phyloP scores from a whole-genome alignment of 2,329 filamentous ascomycete species.

The Ophiostoma sp. region DNA sequence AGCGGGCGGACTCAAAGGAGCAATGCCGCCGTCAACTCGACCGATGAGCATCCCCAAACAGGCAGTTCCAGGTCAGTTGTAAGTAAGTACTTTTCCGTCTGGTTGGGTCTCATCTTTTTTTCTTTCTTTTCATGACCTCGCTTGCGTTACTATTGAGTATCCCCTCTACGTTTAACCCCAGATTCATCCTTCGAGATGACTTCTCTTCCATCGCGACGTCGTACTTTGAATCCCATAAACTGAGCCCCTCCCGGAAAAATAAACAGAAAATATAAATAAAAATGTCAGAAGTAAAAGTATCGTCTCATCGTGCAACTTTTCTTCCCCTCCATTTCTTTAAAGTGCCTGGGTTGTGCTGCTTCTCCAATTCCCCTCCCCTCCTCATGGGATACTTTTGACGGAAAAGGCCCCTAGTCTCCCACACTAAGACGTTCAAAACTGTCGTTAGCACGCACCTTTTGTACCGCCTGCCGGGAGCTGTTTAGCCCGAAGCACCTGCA shows the following conservation, averaged over 20 bases:
- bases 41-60: not conserved
- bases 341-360: not conserved
- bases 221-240: not conserved
- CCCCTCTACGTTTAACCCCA: not conserved
- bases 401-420: not conserved
- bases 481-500: slow-evolving; percentile 22
- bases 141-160: not conserved
- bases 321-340: not conserved
- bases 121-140: not conserved
- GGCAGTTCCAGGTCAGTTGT: not conserved
- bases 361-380: not conserved
- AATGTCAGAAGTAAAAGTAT: not conserved
- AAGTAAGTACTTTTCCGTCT: not conserved
- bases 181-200: not conserved
- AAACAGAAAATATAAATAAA: not conserved
- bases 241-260: not conserved
- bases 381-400: not conserved
- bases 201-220: not conserved
- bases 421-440: not conserved
- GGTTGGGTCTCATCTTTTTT: not conserved
- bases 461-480: slow-evolving; percentile 11
- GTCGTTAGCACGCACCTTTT: not conserved
- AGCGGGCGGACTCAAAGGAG: slow-evolving; percentile 1
- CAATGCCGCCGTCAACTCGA: slow-evolving; percentile 1
- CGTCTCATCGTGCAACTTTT: not conserved